phyloP scores from a whole-genome alignment of 108 stramenopile genomes.

The Cyclostephanos invisitatus region DNA sequence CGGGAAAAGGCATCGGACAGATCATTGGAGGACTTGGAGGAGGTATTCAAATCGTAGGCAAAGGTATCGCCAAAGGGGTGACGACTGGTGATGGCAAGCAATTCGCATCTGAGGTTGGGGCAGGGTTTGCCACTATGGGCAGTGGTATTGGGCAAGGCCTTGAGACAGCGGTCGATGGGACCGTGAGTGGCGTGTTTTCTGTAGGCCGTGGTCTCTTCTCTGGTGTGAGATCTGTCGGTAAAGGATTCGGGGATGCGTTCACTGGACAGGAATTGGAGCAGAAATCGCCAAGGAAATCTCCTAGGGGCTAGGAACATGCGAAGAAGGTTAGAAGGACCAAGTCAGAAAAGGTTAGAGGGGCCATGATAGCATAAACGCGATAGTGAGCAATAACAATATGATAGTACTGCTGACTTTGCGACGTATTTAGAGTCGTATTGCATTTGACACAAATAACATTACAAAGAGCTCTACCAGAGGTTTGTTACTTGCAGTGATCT shows the following conservation, averaged over 20 bases:
- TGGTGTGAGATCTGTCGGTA: slow-evolving; percentile 72
- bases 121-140: slow-evolving; percentile 71
- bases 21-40: slow-evolving; percentile 81
- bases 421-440: too few relatives aligned
- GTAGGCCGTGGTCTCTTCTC: slow-evolving; percentile 77
- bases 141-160: slow-evolving; percentile 79
- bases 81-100: slow-evolving; percentile 75
- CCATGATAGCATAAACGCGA: neutral
- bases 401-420: neutral
- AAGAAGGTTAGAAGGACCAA: neutral
- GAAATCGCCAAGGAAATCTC: slow-evolving; percentile 1
- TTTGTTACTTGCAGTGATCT: too few relatives aligned
- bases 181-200: slow-evolving; percentile 77
- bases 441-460: too few relatives aligned
- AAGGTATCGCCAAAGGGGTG: slow-evolving; percentile 81
- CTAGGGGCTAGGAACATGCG: neutral
- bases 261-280: slow-evolving; percentile 11
- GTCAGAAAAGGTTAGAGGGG: neutral
- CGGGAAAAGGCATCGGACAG: slow-evolving; percentile 86
- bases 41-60: slow-evolving; percentile 68
- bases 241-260: slow-evolving; percentile 76
- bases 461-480: too few relatives aligned
- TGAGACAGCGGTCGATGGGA: slow-evolving; percentile 72
- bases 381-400: neutral
- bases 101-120: slow-evolving; percentile 61